Conservation (phyloP, 202 grass and related monocot species). For the Cymbopogon flexuosus region DNA sequence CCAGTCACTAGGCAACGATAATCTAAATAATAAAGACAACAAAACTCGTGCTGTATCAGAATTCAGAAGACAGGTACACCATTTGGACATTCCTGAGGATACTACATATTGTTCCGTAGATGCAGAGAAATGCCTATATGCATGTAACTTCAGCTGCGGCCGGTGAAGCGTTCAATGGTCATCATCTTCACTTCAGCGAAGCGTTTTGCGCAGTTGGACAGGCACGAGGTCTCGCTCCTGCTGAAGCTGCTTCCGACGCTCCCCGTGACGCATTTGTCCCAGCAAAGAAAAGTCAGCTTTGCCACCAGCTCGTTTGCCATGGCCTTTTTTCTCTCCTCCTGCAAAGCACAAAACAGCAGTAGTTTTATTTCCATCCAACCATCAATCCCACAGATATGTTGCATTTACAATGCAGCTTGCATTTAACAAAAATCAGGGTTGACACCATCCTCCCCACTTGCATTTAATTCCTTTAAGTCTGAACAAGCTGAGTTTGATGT, state of each 20-base stretch:
- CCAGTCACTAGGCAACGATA: neutral
- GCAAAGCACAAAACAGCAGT: neutral
- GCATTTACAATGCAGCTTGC: no score
- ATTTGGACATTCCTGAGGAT: neutral
- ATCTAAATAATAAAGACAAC: neutral
- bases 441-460: no score
- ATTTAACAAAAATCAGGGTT: no score
- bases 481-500: no score
- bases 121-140: neutral
- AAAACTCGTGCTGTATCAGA: neutral
- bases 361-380: neutral
- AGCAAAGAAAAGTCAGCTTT: slow-evolving; percentile 61
- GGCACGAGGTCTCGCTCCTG: slow-evolving; percentile 41
- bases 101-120: neutral
- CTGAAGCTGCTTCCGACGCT: slow-evolving; percentile 68
- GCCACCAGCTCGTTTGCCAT: slow-evolving; percentile 55
- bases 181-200: slow-evolving; percentile 53
- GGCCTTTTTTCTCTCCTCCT: slow-evolving; percentile 67
- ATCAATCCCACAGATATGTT: no score
- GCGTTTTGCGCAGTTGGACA: slow-evolving; percentile 71
- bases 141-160: neutral
- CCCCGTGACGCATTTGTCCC: slow-evolving; percentile 68
- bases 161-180: slow-evolving; percentile 28
- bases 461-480: no score
- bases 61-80: neutral